Evolutionary conservation across 2,329 filamentous ascomycete species (phyloP), one percentile per base, ranked within the genome.

Genomic region (Huntiella moniliformis): DNA sequence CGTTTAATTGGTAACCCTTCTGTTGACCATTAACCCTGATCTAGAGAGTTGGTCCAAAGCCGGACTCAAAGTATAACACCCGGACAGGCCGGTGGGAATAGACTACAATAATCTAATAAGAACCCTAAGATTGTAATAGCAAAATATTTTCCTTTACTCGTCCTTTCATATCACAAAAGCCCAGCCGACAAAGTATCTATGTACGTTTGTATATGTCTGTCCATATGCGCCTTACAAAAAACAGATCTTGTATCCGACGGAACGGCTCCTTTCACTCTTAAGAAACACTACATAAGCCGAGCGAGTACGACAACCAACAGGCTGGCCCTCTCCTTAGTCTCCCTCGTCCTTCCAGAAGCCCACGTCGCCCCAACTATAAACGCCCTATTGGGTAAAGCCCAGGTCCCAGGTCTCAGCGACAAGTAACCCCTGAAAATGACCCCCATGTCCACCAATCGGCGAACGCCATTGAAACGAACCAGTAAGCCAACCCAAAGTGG

Each of bases 381-480:
- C 39, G 31, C 39, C 12, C 33, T 11, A 15, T 38, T 32, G n/a
- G 33, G 38, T 13, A 33, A 15, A 12, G n/a, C 12, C 40, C 33
- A 18, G 46, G 32, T 13, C 38, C 31, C 13, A 36, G 32, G 18
- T 13, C 38, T 17, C 13, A 22, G 32, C 12, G 33, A 37, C 18
- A 11, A 22, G n/a, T 12, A 35, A 45, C 42, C 46, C 42, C 42
- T 44, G 42, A 44, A 44, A 48, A 42, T 41, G 38, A 33, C 16
- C 33, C 32, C 11, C 34, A 16, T 16, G 18, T 28, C 33, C 33
- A 34, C 22, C 33, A 33, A 42, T 13, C 11, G 22, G 22, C 22
- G 22, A 28, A 28, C 22, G 6, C 22, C 22, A 28, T 28, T 28
- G 22, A 28, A 12, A 45, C 31, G 22, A 8, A 15, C 41, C 13